phyloP scores from a whole-genome alignment of 2,329 filamentous ascomycete genomes.

The Arthrobotrys sinensis region DNA sequence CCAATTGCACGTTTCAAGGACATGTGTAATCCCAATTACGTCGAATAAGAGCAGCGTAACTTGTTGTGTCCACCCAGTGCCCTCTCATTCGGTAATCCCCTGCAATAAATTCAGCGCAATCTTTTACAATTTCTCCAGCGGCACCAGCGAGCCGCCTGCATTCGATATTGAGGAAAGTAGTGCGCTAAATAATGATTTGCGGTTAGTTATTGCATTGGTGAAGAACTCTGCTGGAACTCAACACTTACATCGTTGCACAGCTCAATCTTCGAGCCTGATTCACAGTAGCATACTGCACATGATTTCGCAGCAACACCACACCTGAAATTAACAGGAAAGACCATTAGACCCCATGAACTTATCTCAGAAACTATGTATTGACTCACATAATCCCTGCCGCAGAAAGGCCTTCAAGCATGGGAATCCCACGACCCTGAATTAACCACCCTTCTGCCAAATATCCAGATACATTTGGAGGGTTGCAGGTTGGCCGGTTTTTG shows the following conservation, averaged over 20 bases:
- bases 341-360: not conserved
- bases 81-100: not conserved
- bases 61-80: conserved; percentile 12
- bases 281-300: not conserved
- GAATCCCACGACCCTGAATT: not conserved
- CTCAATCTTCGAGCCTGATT: conserved; percentile 1
- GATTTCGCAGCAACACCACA: not conserved
- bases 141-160: conserved; percentile 1
- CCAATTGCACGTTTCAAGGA: too few species aligned
- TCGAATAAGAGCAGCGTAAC: not conserved
- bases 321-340: not conserved
- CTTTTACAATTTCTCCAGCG: conserved; percentile 3
- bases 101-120: not conserved
- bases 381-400: not conserved
- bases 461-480: not conserved
- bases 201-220: not conserved
- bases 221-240: too few species aligned
- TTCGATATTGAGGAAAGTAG: not conserved
- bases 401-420: not conserved
- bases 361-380: not conserved
- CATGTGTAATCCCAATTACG: too few species aligned
- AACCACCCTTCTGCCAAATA: not conserved
- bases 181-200: not conserved
- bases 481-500: conserved; percentile 13
- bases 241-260: conserved; percentile 22